Base-by-base conservation (phyloP, 768 basidiomycete genomes). In the Candolleomyces aberdarensis region DNA sequence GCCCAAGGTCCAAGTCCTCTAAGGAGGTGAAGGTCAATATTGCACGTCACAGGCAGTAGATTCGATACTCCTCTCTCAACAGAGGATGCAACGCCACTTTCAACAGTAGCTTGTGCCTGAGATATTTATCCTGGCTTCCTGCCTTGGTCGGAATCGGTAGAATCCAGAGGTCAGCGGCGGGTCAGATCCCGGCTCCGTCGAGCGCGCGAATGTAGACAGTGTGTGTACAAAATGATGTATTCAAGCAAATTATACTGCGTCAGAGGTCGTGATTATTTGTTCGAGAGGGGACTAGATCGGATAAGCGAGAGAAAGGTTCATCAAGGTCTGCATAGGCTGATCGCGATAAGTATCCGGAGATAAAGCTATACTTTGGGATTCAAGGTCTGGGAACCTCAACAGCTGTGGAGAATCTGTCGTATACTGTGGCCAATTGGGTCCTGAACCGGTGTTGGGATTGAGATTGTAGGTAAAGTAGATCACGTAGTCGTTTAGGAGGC, bases 1-100 rank as follows among this genome's bases (percentile, higher is more conserved):
- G 80, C 81, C 81, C 58, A 83, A 82, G 69, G 74, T 80, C 57
- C 63, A 75, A 47, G 67, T 82, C 56, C 70, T 83, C 60, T 77
- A 70, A 62, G 46, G 36, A 40, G 22, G 22, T 19, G 51, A 29
- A 13, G 17, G 29, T 32, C 22, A 29, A 14, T 52, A 11, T 32
- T 43, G 44, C 43, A 52, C 14, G 39, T 22, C 10, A 8, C 39
- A n/a, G 31, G 40, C 56, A 36, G 22, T 39, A n/a, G 14, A 32
- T 13, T 7, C 56, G n/a, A 41, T 22, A 52, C 44, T 26, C 36
- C 58, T 60, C 40, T 59, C 54, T 53, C 55, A 59, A 61, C 59
- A 65, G 57, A 39, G 55, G 50, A 40, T 49, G 22, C 52, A 48
- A 49, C 22, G 57, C 57, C 55, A 43, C 57, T 43, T 29, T 44